phyloP scores from a whole-genome alignment of 225 moss, liverwort and hornwort species.

The Pleurozium schreberi region DNA sequence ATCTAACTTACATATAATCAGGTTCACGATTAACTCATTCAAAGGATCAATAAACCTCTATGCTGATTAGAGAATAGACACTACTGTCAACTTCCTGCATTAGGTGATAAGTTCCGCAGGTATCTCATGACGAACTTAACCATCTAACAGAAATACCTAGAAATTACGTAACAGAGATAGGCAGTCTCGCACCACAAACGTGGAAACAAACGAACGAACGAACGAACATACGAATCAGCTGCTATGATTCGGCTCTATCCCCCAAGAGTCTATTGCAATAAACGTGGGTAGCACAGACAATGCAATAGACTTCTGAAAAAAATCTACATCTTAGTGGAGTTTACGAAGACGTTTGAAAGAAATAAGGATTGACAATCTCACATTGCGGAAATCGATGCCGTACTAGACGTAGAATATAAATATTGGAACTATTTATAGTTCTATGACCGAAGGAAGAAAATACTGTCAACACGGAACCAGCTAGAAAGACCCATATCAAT shows the following conservation, averaged over 20 bases:
- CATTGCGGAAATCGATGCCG: background rate
- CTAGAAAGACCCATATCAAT: background rate
- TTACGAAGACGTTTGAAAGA: background rate
- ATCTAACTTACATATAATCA: slow-evolving; percentile 22
- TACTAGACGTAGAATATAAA: background rate
- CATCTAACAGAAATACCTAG: background rate
- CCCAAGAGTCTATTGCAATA: background rate
- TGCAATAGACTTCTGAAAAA: background rate
- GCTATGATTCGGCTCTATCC: background rate
- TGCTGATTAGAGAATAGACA: background rate
- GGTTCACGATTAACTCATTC: slow-evolving; percentile 8
- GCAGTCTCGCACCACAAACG: background rate
- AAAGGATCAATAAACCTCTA: background rate
- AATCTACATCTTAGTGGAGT: background rate
- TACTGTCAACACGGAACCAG: background rate
- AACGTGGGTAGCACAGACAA: background rate
- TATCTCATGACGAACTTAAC: background rate
- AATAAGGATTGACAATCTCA: background rate
- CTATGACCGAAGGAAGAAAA: background rate
- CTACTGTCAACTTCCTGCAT: background rate
- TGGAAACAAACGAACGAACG: background rate
- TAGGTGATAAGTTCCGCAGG: background rate
- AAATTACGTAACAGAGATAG: background rate
- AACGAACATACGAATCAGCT: background rate
- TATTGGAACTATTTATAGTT: background rate